Base-by-base conservation (phyloP, 345 rosid genomes). In the Microcos paniculata region DNA sequence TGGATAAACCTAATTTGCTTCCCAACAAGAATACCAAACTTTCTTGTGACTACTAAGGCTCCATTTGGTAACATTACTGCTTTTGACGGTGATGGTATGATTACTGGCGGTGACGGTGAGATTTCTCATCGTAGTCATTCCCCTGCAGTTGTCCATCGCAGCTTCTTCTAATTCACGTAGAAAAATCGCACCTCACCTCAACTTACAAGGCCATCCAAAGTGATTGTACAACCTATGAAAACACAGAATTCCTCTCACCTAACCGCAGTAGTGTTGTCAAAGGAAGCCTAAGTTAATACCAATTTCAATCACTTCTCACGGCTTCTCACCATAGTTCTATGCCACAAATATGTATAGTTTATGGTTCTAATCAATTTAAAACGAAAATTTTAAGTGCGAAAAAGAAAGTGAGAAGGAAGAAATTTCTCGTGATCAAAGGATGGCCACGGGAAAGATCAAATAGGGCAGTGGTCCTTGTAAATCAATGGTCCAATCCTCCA, bases 381-480 rank as follows among this genome's bases (percentile, higher is more conserved):
- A 18, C 8, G 8, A 23, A 52, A 55, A 24, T 4, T 35, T 15
- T 13, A 10, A 40, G 31, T 19, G 31, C 26, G 16, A 42, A 18
- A n/a, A 19, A 13, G 14, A 55, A 4, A 43, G 6, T 1, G 4
- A 28, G 9, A 19, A 14, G 1, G 28, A 45, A 45, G 51, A 59
- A 76, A 59, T 19, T 66, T 71, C 30, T 30, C 59, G 80, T 70
- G 81, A 77, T 72, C 23, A 52, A 15, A 26, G 58, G 24, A 65
- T 53, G 14, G 67, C 62, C 73, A 80, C 46, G 48, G 79, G 63
- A 35, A 31, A 62, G n/a, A 10, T 64, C 53, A 51, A 42, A 26
- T 46, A 18, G 19, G 42, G 70, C 10, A 18, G 82, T 78, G 84
- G 82, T 78, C 84, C 85, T 61, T 68, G 2, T 26, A 38, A 63